These are phyloP conservation scores for Colletotrichum limetticola DNA, from an alignment of 2,329 filamentous ascomycete genomes.

Conservation along the genomic window DNA sequence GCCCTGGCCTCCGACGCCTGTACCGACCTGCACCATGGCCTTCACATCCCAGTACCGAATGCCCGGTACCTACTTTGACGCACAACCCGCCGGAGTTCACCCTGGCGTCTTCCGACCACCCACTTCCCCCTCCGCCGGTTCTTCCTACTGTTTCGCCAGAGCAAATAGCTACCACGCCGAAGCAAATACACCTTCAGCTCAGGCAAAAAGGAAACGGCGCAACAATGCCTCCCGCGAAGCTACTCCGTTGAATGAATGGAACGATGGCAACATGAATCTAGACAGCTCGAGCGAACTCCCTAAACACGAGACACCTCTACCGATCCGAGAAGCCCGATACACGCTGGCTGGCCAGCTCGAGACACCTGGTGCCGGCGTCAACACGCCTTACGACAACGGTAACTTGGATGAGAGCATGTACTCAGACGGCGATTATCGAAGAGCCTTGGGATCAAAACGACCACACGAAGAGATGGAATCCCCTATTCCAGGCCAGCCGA, in stretches of 20 bases:
- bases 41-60: conserved; percentile 46
- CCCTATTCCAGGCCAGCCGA: conserved; percentile 43
- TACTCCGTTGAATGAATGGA: conserved; percentile 47
- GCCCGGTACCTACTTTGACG: conserved; percentile 48
- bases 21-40: conserved; percentile 39
- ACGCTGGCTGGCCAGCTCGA: conserved; percentile 65
- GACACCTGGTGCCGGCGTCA: conserved; percentile 52
- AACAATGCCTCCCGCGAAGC: conserved; percentile 41
- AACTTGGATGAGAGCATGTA: conserved; percentile 64
- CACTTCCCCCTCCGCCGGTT: conserved; percentile 43
- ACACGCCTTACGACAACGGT: conserved; percentile 42
- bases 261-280: conserved; percentile 40
- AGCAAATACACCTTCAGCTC: conserved; percentile 42
- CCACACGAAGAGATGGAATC: conserved; percentile 50
- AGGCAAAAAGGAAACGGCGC: conserved; percentile 61
- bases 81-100: conserved; percentile 48
- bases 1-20: not conserved
- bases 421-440: conserved; percentile 67
- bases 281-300: conserved; percentile 41
- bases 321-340: conserved; percentile 48
- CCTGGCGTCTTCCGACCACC: conserved; percentile 60
- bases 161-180: conserved; percentile 53
- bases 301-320: conserved; percentile 12
- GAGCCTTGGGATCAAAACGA: conserved; percentile 61
- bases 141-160: conserved; percentile 44